phyloP scores from a whole-genome alignment of 192 early-diverging fungal genomes.

The Backusella liffmaniae region DNA sequence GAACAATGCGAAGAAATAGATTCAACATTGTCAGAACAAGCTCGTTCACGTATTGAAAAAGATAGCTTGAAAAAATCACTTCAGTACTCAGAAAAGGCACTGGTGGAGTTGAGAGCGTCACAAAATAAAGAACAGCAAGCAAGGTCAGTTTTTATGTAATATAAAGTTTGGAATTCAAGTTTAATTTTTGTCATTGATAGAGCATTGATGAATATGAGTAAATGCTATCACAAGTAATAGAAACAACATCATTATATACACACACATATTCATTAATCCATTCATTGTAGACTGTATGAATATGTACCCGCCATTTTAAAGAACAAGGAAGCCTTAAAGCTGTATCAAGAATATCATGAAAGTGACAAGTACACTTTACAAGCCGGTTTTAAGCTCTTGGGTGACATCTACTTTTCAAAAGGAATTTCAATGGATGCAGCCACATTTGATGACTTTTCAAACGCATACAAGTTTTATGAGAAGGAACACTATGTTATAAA shows the following conservation, averaged over 20 bases:
- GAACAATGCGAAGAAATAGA: constrained; percentile 18
- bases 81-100: constrained; percentile 13
- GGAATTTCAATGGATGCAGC: not conserved
- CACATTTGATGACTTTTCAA: constrained; percentile 13
- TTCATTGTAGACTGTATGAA: constrained; percentile 11
- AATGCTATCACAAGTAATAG: constrained; percentile 16
- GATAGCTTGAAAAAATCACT: not conserved
- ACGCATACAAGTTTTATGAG: constrained; percentile 23
- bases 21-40: not conserved
- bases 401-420: constrained; percentile 18
- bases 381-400: constrained; percentile 14
- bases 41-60: not conserved
- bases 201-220: not conserved
- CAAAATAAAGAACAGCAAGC: constrained; percentile 6
- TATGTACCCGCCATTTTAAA: constrained; percentile 3
- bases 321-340: not conserved
- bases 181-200: not conserved
- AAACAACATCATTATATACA: too few species aligned
- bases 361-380: constrained; percentile 6
- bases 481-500: constrained; percentile 12
- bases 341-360: not conserved
- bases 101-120: not conserved
- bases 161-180: too few species aligned
- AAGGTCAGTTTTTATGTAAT: not conserved
- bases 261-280: too few species aligned